phyloP scores from a whole-genome alignment of 169 alveolate species.

The Theileria sp. region DNA sequence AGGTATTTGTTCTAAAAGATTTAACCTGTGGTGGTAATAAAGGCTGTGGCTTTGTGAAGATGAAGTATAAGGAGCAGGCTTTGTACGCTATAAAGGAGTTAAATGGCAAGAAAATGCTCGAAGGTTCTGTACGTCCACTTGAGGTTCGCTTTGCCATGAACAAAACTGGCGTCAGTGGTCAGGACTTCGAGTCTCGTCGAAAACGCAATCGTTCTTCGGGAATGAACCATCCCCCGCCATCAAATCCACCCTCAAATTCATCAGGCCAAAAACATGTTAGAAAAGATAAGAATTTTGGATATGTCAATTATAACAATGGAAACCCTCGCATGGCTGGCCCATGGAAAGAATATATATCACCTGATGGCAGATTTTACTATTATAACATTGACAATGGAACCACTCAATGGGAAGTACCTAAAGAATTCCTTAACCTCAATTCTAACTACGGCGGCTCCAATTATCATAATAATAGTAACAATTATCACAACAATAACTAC shows the following conservation, averaged over 20 bases:
- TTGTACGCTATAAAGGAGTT: conserved; percentile 80
- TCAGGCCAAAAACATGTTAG: conserved; percentile 10
- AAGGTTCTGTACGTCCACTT: conserved; percentile 82
- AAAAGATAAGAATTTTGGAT: conserved; percentile 1
- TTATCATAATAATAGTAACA: conserved; percentile 15
- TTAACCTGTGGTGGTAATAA: conserved; percentile 76
- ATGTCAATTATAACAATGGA: conserved; percentile 60
- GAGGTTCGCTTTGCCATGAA: conserved; percentile 88
- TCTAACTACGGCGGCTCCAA: conserved; percentile 43
- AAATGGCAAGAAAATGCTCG: conserved; percentile 79
- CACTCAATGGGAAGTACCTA: conserved; percentile 90
- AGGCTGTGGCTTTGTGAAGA: conserved; percentile 89
- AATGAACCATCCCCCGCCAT: conserved; percentile 34
- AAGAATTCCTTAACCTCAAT: conserved; percentile 74
- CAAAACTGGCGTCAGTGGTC: conserved; percentile 42
- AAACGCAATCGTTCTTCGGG: not conserved
- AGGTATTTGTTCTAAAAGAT: conserved; percentile 84
- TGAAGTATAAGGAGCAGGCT: conserved; percentile 86
- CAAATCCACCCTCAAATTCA: not conserved
- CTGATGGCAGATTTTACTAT: conserved; percentile 84
- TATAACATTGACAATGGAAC: conserved; percentile 81
- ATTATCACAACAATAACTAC: not conserved
- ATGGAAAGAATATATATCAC: conserved; percentile 84
- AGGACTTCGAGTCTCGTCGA: conserved; percentile 30
- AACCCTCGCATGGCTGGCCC: conserved; percentile 82